Evolutionary conservation across 495 filamentous ascomycete genomes (phyloP).

Genomic region (Friedmanniomyces endolithicus): DNA sequence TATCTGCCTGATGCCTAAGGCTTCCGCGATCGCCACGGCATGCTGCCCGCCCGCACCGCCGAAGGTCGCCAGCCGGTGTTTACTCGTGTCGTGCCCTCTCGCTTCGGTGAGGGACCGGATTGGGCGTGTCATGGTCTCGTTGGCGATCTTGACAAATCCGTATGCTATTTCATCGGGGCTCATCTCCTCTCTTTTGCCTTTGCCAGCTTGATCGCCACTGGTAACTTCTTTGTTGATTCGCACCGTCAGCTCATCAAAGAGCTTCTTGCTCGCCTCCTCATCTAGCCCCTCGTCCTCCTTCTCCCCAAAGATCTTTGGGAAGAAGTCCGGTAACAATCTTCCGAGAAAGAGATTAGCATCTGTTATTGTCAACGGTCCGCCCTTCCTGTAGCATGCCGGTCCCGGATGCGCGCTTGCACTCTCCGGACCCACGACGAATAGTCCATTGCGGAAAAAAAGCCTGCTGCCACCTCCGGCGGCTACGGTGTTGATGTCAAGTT

Average conservation of each 20-base stretch:
- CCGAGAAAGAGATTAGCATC: constrained; percentile 89
- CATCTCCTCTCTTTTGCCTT: constrained; percentile 54
- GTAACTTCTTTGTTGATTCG: constrained; percentile 57
- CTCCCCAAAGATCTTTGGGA: constrained; percentile 92
- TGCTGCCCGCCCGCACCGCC: constrained; percentile 94
- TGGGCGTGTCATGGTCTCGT: constrained; percentile 89
- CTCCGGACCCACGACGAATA: constrained; percentile 95
- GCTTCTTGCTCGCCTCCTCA: constrained; percentile 57
- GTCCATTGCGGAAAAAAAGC: constrained; percentile 78
- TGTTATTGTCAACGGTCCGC: constrained; percentile 81
- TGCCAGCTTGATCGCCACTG: constrained; percentile 6
- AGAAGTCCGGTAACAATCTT: constrained; percentile 81
- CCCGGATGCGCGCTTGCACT: constrained; percentile 88
- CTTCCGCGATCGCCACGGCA: constrained; percentile 86
- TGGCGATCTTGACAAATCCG: constrained; percentile 83
- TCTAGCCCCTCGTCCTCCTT: constrained; percentile 83
- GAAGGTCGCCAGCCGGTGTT: constrained; percentile 81
- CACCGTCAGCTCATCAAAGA: constrained; percentile 65
- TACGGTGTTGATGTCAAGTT: constrained; percentile 96
- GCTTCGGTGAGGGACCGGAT: constrained; percentile 89
- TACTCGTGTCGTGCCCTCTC: constrained; percentile 82
- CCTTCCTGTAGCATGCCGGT: constrained; percentile 90
- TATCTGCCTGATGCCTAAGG: constrained; percentile 75
- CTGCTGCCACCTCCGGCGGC: constrained; percentile 87
- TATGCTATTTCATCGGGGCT: constrained; percentile 79